phyloP scores from a whole-genome alignment of 2,329 filamentous ascomycete genomes.

The Aspergillus sp. region DNA sequence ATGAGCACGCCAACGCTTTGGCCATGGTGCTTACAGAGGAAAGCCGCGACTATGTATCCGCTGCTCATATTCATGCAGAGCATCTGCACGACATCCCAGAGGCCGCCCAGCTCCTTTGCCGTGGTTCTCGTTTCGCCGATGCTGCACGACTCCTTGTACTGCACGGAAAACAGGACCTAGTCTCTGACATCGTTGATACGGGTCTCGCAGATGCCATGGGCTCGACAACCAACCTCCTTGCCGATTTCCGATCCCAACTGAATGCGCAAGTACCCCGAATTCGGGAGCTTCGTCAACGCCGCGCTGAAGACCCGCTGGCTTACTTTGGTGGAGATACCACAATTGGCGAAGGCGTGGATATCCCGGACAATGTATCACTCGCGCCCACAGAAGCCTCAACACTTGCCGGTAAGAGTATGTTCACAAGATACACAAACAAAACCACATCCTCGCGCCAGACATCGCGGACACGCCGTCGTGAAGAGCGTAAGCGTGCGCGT shows the following conservation, averaged over 20 bases:
- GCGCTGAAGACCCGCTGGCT: conserved; percentile 75
- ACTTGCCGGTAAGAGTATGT: conserved; percentile 71
- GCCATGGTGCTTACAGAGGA: conserved; percentile 72
- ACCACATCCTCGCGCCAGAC: conserved; percentile 62
- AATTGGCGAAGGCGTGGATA: conserved; percentile 56
- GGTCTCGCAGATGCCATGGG: conserved; percentile 77
- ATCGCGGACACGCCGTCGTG: conserved; percentile 78
- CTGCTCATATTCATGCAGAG: conserved; percentile 75
- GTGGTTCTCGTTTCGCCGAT: conserved; percentile 80
- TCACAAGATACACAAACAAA: conserved; percentile 74
- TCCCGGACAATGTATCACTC: conserved; percentile 89
- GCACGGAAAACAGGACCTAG: conserved; percentile 56
- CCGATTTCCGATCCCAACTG: conserved; percentile 86
- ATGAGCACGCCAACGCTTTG: conserved; percentile 66
- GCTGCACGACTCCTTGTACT: conserved; percentile 74
- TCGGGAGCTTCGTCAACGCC: conserved; percentile 73
- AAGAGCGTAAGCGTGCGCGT: conserved; percentile 90
- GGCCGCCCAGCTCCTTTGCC: conserved; percentile 76
- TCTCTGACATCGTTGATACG: conserved; percentile 66
- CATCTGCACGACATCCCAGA: conserved; percentile 68
- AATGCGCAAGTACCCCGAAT: conserved; percentile 81
- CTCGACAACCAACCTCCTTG: conserved; percentile 81
- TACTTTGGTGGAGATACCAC: conserved; percentile 78
- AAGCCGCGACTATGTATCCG: conserved; percentile 75
- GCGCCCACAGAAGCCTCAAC: conserved; percentile 82